Evolutionary conservation across 2,329 filamentous ascomycete genomes (phyloP), one percentile per base, ranked within the genome.

Genomic region (Diatrype stigma): DNA sequence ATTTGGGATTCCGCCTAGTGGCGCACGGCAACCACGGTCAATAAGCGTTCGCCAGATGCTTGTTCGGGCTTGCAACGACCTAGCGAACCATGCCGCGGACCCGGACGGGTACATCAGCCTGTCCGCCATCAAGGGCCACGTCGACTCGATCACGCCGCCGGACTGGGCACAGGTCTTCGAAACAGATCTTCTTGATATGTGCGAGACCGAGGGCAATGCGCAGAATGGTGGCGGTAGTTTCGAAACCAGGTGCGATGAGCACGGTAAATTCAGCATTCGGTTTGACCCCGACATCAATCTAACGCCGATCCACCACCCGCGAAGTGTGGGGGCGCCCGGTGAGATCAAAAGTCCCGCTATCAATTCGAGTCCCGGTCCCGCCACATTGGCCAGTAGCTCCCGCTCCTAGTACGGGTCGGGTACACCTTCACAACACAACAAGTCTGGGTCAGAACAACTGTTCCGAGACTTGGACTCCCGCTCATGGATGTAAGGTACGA

Each of bases 171-270:
- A 67, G 3, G 60, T 82, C 75, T 67, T 76, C 57, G 68, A 83
- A 75, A 63, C 78, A 23, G 92, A 96, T 62, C 78, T 97, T 60
- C 77, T 93, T 37, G 84, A 89, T 51, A 86, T 95, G 52, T 94
- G 89, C 67, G 93, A 97, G 62, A 96, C 93, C 1, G 90, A 96
- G 66, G 94, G 94, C 51, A 95, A 87, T 61, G 67, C 75, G 2
- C 83, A 86, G 52, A 97, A 97, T 62, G 94, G 94, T 44, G 93
- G 93, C 42, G 94, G 94, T n/a, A 86, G 81, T 23, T 95, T 99
- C 63, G 84, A 88, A 32, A 78, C 88, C 56, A 80, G 79, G 54
- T 76, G 78, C 37, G 79, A 82, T 46, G 73, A 63, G 1, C 57
- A 61, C 26, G 70, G 68, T n/a, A 69, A 70, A 51, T 65, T 67